Conservation (phyloP, 345 rosid species). For the Moricandia moricandioides region DNA sequence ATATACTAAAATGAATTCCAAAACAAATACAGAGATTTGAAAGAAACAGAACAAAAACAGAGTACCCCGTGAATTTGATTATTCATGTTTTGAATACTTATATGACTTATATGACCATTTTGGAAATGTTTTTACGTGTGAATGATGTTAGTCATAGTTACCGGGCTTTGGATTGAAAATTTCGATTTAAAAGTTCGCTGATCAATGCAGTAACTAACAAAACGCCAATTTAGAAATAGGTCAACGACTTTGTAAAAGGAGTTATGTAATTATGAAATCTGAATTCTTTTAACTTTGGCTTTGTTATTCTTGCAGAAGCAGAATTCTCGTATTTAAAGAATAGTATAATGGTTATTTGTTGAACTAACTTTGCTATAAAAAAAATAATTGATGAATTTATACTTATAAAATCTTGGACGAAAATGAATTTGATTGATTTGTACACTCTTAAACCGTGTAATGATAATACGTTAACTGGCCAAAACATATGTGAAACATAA, state of each 20-base stretch:
- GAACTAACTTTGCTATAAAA: background rate
- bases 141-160: background rate
- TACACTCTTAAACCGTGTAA: too few species aligned
- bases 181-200: background rate
- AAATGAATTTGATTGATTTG: background rate
- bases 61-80: background rate
- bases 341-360: background rate
- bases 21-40: slow-evolving; percentile 9
- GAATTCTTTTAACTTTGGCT: too few species aligned
- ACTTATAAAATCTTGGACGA: background rate
- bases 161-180: background rate
- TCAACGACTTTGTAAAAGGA: slow-evolving; percentile 4
- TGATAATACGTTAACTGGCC: too few species aligned
- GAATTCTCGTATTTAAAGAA: background rate
- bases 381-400: background rate
- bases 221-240: slow-evolving; percentile 3
- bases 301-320: background rate
- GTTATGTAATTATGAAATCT: background rate
- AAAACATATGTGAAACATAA: background rate
- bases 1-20: slow-evolving; percentile 1
- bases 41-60: slow-evolving; percentile 33
- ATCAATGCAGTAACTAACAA: background rate
- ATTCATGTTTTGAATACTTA: background rate
- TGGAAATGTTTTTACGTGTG: background rate
- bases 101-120: background rate